Conservation (phyloP, 169 alveolate species). For the Cyclospora cayetanensis region DNA sequence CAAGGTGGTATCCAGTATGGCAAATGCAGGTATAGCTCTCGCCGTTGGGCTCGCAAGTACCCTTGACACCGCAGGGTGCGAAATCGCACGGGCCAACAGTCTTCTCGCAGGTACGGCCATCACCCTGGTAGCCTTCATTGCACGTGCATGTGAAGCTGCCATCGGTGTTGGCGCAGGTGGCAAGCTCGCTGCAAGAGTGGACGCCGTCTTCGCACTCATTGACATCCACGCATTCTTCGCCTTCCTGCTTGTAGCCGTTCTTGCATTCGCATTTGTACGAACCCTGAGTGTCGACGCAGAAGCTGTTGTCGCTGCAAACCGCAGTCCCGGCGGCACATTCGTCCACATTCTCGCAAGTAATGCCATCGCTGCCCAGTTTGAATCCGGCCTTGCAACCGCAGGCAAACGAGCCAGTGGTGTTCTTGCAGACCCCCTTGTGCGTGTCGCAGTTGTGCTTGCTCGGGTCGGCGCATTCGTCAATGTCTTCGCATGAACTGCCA, state of each 20-base stretch:
- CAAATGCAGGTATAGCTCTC: constrained; percentile 61
- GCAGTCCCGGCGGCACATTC: constrained; percentile 58
- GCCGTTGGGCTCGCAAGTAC: constrained; percentile 53
- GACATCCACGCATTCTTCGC: constrained; percentile 71
- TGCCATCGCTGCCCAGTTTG: constrained; percentile 52
- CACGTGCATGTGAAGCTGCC: constrained; percentile 78
- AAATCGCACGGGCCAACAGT: constrained; percentile 4
- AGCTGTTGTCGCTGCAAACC: constrained; percentile 41
- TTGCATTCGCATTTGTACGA: constrained; percentile 78
- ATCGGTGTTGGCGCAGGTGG: constrained; percentile 72
- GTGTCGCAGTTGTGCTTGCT: constrained; percentile 73
- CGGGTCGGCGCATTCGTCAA: constrained; percentile 75
- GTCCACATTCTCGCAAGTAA: constrained; percentile 54
- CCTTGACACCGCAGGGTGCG: constrained; percentile 57
- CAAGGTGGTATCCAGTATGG: constrained; percentile 50
- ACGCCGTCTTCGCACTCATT: constrained; percentile 77
- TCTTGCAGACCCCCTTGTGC: constrained; percentile 71
- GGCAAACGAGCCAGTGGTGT: constrained; percentile 74
- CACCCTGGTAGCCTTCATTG: constrained; percentile 63
- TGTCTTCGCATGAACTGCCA: constrained; percentile 74
- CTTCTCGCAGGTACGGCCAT: constrained; percentile 59
- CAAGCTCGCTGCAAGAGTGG: constrained; percentile 71
- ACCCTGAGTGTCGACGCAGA: constrained; percentile 74
- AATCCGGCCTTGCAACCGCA: constrained; percentile 78
- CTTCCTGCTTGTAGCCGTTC: constrained; percentile 38